Base-by-base conservation (phyloP, 2,329 filamentous ascomycete species). In the Pseudogymnoascus sp. region DNA sequence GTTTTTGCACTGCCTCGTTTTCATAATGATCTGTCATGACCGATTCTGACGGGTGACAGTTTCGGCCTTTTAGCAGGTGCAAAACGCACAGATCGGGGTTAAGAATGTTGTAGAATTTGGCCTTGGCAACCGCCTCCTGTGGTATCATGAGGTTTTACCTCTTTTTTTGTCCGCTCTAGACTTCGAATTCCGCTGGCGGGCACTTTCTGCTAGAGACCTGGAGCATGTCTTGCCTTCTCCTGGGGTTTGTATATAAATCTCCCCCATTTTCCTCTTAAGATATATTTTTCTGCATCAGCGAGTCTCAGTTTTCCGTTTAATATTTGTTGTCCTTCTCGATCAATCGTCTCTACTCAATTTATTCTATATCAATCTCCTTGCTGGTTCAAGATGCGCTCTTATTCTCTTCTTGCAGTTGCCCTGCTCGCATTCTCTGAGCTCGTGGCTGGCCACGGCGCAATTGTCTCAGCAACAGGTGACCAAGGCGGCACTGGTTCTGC, bases 361-460 rank as follows among this genome's bases (percentile, higher is more conserved):
- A 50, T 28, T 53, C 28, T 9, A 33, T 25, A 12, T 53, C 12
- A 53, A 53, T 53, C n/a, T 33, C 9, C 43, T 53, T 53, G 43
- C 43, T 53, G 43, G 43, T 53, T 63, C 60, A 67, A 67, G 62
- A 77, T 77, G 75, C 72, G 73, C 71, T 74, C 75, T 71, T 67
- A 73, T 69, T 71, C 75, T 66, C 66, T 75, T 65, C 71, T 82
- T 69, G 43, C 25, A 33, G 43, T 53, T 53, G 74, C 77, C 69
- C 75, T 83, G 72, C 71, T 85, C 69, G 75, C 81, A 66, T 74
- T 78, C 64, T 78, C 78, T 68, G 74, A 79, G 65, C 77, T 87
- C 59, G 83, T 81, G 64, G 77, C 82, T 65, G 82, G 80, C 68
- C 85, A 88, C 76, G 78, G 78, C 63, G 83, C 80, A 66, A 85